Evolutionary conservation across 306 rosid genomes (phyloP), one percentile per base, ranked within the genome.

Genomic region (Pterocarpus macrocarpus): DNA sequence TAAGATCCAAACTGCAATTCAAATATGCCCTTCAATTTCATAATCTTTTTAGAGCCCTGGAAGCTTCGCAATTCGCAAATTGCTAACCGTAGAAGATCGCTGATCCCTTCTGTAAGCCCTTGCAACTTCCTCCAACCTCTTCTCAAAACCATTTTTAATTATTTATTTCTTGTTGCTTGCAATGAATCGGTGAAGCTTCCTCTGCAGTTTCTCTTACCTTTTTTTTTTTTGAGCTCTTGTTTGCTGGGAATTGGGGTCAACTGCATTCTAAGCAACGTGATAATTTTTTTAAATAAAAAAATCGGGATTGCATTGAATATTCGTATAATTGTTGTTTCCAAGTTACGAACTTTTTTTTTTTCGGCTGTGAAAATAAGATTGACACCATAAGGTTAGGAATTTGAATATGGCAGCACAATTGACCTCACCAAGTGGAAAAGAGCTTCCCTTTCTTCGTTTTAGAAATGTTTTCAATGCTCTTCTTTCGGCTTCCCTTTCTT

Each of bases 101-200:
- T 59, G 53, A 53, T 72, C 67, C 63, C 64, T 64, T 78, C 71
- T 45, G 92, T 91, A 72, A 72, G 91, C 82, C 34, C 62, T 63
- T 13, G 7, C 43, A 33, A 33, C 71, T 72, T 71, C 35, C 38
- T 50, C 16, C 28, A 32, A 36, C 22, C 64, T 76, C 10, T 52
- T 28, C 5, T 28, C 78, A 15, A 13, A 55, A 16, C 61, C 47
- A 49, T 67, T 44, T 36, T 4, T 3, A 10, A 7, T 28, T 0
- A 3, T 16, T 73, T 62, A 35, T 65, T 14, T 36, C 2, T n/a
- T 64, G 5, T 36, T 45, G 2, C 13, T 52, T 73, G 35, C 45
- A 32, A 72, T 80, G n/a, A 69, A 69, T 77, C 44, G 59, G 2
- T 8, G 39, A 58, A 30, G 64, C 50, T 68, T 68, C 10, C 13